Conservation (phyloP, 148 eudicot genomes). For the Hydrangea macrophylla region DNA sequence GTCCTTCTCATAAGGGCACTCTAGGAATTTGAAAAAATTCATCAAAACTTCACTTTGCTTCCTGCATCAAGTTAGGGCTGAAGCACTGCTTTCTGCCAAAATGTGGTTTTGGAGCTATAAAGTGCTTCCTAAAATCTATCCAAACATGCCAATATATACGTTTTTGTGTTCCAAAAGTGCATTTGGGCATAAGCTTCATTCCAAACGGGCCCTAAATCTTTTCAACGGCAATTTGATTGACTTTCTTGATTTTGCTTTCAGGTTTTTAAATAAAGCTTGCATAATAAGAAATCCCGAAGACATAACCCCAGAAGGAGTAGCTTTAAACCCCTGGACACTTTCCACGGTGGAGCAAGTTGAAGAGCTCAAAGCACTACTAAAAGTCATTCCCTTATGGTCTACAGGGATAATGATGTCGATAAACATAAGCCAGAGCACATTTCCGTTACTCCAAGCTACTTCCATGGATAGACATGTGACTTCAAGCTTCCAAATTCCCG, state of each 20-base stretch:
- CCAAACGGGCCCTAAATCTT: too few relatives aligned
- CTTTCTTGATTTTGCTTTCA: slow-evolving; percentile 13
- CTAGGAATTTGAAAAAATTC: too few relatives aligned
- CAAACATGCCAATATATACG: too few relatives aligned
- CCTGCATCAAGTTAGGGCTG: too few relatives aligned
- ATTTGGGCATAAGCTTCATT: too few relatives aligned
- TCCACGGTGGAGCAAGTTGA: slow-evolving; percentile 73
- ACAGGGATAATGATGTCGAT: slow-evolving; percentile 60
- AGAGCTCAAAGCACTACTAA: slow-evolving; percentile 63
- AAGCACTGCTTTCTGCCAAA: too few relatives aligned
- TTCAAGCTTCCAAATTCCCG: slow-evolving; percentile 60
- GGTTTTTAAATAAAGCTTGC: slow-evolving; percentile 80
- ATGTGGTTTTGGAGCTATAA: too few relatives aligned
- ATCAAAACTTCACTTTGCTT: too few relatives aligned
- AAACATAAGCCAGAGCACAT: slow-evolving; percentile 47
- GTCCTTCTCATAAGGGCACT: too few relatives aligned
- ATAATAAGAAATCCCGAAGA: slow-evolving; percentile 48
- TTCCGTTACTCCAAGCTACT: slow-evolving; percentile 53
- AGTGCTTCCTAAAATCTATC: too few relatives aligned
- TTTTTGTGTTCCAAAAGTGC: too few relatives aligned
- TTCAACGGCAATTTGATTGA: too few relatives aligned
- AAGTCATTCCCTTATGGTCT: slow-evolving; percentile 75
- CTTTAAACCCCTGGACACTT: slow-evolving; percentile 51
- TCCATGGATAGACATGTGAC: slow-evolving; percentile 74
- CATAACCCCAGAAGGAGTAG: slow-evolving; percentile 37